Percentiles rank a stretch among this genome's conserved stretches.
These are phyloP conservation scores for Stylonectria norvegica DNA, from an alignment of 2,329 filamentous ascomycete genomes.

Conservation along the genomic window DNA sequence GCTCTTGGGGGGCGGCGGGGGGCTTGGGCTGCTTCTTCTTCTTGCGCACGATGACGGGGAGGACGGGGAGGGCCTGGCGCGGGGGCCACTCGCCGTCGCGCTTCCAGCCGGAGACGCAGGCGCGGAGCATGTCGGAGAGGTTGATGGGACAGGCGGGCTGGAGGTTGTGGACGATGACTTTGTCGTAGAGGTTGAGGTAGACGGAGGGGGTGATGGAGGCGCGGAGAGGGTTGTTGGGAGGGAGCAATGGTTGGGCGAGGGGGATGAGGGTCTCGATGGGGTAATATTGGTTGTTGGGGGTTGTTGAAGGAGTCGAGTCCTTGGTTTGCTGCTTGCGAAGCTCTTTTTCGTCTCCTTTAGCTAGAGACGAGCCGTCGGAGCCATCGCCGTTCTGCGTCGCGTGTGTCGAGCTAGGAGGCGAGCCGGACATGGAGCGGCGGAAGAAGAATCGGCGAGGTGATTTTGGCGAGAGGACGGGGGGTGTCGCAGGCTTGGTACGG, in stretches of 20 bases:
- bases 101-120: constrained; percentile 89
- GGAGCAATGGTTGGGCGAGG: constrained; percentile 68
- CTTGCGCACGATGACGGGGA: constrained; percentile 39
- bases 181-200: constrained; percentile 83
- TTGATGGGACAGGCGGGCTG: constrained; percentile 88
- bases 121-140: constrained; percentile 72
- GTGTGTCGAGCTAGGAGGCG: constrained; percentile 32
- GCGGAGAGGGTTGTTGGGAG: constrained; percentile 71
- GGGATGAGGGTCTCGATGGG: constrained; percentile 66
- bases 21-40: constrained; percentile 30
- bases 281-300: constrained; percentile 29
- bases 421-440: constrained; percentile 43
- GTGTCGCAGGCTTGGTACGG: constrained; percentile 43
- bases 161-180: constrained; percentile 75
- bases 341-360: constrained; percentile 35
- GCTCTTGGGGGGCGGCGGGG: constrained; percentile 9
- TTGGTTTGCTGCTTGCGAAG: constrained; percentile 32
- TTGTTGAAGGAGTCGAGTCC: constrained; percentile 31
- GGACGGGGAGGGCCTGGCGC: constrained; percentile 41
- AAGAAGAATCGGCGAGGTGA: constrained; percentile 51
- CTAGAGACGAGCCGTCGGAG: constrained; percentile 41
- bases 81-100: constrained; percentile 88
- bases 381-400: constrained; percentile 28
- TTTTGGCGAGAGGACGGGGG: constrained; percentile 43
- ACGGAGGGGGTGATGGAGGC: constrained; percentile 68